Base-by-base conservation (phyloP, 495 filamentous ascomycete species). In the Chlorociboria aeruginascens region DNA sequence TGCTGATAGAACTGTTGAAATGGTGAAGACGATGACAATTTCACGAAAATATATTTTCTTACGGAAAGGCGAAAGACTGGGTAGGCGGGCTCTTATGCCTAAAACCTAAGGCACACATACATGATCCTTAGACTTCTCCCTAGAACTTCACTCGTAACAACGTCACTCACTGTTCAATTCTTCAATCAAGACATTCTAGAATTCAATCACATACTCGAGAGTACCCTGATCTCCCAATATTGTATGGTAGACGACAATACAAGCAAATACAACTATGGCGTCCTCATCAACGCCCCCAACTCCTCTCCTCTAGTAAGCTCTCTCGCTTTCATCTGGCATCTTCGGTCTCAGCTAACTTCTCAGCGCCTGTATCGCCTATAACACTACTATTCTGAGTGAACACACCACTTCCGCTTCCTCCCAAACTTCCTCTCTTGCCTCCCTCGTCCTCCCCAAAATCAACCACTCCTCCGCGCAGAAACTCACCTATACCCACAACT, bases 371-470 rank as follows among this genome's bases (percentile, higher is more conserved):
- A 89, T 96, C 57, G 85, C 89, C 31, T 78, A 94, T 67, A 77
- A 87, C 56, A 82, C 80, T 46, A 96, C 90, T 34, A 95, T 97
- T 66, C 81, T 98, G 38, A 71, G 83, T 56, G 93, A 97, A 65
- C 86, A 92, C 66, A 90, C 87, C 45, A 78, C 85, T 20, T 78
- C 83, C 33, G 83, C 89, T 34, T 78, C 81, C 16, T 79, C 82
- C 20, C 73, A 82, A 50, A 83, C 86, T 45, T 89, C 86, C 28
- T 79, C 75, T 17, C 85, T 97, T 54, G 87, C 90, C 58, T 89
- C 88, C 51, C 73, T 96, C 56, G 88, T 97, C 69, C 87, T 98
- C 51, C 92, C 92, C 46, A 96, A 95, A 60, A 95, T 98, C 74
- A 66, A 68, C 51, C 92, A 98, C 65, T 62, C 72, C 46, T 67